Conservation (phyloP, 352 stramenopile species). For the Phytophthora rubi region DNA sequence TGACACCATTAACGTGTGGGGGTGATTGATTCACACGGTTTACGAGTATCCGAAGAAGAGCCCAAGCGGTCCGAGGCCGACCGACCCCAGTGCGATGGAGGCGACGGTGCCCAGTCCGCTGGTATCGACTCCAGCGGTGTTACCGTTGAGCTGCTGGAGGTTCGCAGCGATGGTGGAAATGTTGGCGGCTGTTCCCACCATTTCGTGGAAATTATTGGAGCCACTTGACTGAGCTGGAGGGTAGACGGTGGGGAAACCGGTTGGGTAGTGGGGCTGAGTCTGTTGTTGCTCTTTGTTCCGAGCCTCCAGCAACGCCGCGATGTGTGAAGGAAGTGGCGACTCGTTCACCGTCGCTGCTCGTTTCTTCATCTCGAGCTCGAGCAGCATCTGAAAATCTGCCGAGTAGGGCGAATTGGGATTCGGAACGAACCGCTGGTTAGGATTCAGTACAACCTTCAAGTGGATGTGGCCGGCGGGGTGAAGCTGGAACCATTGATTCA, state of each 20-base stretch:
- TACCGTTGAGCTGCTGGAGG: constrained; percentile 26
- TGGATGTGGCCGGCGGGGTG: constrained; percentile 45
- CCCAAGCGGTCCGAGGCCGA: constrained; percentile 20
- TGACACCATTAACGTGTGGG: not conserved
- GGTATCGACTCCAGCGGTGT: constrained; percentile 1
- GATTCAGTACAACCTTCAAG: constrained; percentile 38
- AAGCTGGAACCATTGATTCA: constrained; percentile 58
- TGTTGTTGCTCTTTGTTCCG: constrained; percentile 27
- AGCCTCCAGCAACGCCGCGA: constrained; percentile 14
- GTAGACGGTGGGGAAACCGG: constrained; percentile 7
- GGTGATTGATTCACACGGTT: not conserved
- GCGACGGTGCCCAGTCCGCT: constrained; percentile 16
- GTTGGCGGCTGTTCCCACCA: constrained; percentile 23
- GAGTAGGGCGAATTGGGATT: constrained; percentile 14
- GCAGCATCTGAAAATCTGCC: constrained; percentile 14
- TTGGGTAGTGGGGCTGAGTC: not conserved
- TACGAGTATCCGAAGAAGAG: constrained; percentile 14
- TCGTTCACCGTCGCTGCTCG: constrained; percentile 12
- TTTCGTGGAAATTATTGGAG: constrained; percentile 23
- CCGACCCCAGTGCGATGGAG: constrained; percentile 17
- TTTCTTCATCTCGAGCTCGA: constrained; percentile 22
- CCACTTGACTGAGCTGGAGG: constrained; percentile 2
- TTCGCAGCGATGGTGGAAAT: constrained; percentile 24
- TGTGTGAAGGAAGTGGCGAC: constrained; percentile 8
- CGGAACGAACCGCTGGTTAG: constrained; percentile 14